Conservation (phyloP, 768 basidiomycete genomes). For the Wakefieldia striispora region DNA sequence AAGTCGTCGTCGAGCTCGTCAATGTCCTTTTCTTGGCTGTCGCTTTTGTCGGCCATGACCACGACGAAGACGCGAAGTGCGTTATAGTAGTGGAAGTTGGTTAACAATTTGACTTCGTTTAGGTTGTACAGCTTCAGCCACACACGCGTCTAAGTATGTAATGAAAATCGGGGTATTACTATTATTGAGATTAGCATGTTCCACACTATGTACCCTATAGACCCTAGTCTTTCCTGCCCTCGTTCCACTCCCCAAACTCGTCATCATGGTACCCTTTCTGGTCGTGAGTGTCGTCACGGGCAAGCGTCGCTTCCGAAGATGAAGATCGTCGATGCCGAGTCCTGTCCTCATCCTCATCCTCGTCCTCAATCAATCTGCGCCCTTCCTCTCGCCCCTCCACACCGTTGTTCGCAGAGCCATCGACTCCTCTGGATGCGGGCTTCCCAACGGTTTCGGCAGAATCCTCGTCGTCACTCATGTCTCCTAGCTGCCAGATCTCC, state of each 20-base stretch:
- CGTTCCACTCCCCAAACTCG: conserved; percentile 36
- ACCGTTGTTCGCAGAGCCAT: conserved; percentile 9
- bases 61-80: neutral
- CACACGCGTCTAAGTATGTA: conserved; percentile 9
- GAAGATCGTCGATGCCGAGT: conserved; percentile 33
- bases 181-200: neutral
- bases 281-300: conserved; percentile 12
- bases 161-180: too few species aligned
- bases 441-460: conserved; percentile 39
- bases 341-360: conserved; percentile 36
- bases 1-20: conserved; percentile 49
- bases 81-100: neutral
- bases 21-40: conserved; percentile 37
- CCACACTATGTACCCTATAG: neutral
- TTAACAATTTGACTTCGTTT: neutral
- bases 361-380: conserved; percentile 39
- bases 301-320: conserved; percentile 39
- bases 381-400: conserved; percentile 40
- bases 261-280: conserved; percentile 25
- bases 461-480: conserved; percentile 67
- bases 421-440: conserved; percentile 18
- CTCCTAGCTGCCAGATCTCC: conserved; percentile 70
- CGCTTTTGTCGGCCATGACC: conserved; percentile 19
- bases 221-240: conserved; percentile 4
- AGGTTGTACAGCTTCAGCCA: conserved; percentile 8